These are phyloP conservation scores for Aspergillus kassunensis DNA, from an alignment of 495 filamentous ascomycete genomes.

Conservation along the genomic window DNA sequence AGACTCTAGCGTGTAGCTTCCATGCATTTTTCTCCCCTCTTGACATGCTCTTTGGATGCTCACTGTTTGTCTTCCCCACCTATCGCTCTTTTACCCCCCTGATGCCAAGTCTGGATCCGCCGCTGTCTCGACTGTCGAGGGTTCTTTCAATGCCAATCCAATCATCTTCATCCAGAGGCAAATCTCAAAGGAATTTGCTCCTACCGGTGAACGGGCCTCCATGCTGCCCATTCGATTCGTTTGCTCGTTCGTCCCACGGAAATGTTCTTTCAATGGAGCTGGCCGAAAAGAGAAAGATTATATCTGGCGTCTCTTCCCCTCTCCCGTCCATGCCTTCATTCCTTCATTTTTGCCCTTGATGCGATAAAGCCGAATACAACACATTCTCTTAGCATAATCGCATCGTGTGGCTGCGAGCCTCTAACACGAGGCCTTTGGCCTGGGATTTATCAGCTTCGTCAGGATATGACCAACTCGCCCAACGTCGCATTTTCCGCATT, in stretches of 20 bases:
- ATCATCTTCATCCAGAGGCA: slow-evolving; percentile 14
- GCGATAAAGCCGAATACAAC: slow-evolving; percentile 9
- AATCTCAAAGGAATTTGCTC: slow-evolving; percentile 1
- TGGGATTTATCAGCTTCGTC: not conserved
- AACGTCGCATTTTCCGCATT: slow-evolving; percentile 11
- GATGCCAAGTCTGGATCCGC: slow-evolving; percentile 17
- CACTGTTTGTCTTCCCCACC: slow-evolving; percentile 5
- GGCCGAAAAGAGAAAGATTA: slow-evolving; percentile 8
- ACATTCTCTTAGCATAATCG: slow-evolving; percentile 7
- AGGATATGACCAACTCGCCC: slow-evolving; percentile 14
- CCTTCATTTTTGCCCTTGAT: slow-evolving; percentile 1
- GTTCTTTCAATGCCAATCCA: slow-evolving; percentile 10
- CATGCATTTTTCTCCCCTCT: slow-evolving; percentile 1
- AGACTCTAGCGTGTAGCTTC: slow-evolving; percentile 2
- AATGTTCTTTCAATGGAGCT: slow-evolving; percentile 12
- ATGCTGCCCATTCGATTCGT: slow-evolving; percentile 2
- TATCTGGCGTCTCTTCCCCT: slow-evolving; percentile 18
- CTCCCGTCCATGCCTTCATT: slow-evolving; percentile 6
- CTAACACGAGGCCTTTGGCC: slow-evolving; percentile 16
- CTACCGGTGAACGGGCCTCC: slow-evolving; percentile 19
- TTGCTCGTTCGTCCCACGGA: slow-evolving; percentile 9
- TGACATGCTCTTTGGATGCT: slow-evolving; percentile 8
- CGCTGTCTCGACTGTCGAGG: slow-evolving; percentile 15
- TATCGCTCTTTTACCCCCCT: slow-evolving; percentile 12
- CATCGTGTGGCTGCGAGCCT: slow-evolving; percentile 20